Percentiles rank a stretch among this genome's conserved stretches.
These are phyloP conservation scores for Xylaria flabelliformis DNA, from an alignment of 495 filamentous ascomycete genomes.

Conservation along the genomic window DNA sequence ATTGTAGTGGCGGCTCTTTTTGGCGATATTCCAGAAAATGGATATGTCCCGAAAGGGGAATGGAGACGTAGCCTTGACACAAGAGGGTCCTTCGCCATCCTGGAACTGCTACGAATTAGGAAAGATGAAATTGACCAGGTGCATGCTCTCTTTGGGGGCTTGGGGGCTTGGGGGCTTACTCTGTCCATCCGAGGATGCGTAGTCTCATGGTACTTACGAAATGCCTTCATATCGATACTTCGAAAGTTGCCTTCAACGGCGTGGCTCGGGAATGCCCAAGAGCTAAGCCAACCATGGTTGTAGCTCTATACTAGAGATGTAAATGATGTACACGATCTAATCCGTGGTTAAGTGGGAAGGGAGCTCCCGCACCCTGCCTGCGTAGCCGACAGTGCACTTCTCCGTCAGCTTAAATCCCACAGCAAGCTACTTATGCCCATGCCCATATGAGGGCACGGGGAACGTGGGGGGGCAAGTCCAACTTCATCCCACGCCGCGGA, in stretches of 20 bases:
- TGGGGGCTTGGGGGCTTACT: background rate
- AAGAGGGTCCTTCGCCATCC: background rate
- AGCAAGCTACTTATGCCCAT: background rate
- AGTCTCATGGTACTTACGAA: background rate
- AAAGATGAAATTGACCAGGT: background rate
- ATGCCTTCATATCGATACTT: background rate
- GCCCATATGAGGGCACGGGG: background rate
- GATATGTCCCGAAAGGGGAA: constrained; percentile 2
- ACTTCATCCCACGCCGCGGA: constrained; percentile 19
- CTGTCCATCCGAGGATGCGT: background rate
- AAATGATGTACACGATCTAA: background rate
- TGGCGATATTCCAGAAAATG: constrained; percentile 19
- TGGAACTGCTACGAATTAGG: background rate
- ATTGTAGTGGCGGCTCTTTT: background rate
- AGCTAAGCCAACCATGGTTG: background rate
- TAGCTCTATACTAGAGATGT: background rate
- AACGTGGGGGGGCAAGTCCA: background rate
- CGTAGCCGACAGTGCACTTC: constrained; percentile 19
- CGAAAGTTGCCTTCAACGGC: background rate
- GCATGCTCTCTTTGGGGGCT: background rate
- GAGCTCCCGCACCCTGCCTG: constrained; percentile 27
- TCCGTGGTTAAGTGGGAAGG: constrained; percentile 16
- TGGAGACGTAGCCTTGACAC: constrained; percentile 8
- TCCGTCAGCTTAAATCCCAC: constrained; percentile 22
- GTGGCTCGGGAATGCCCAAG: background rate